Evolutionary conservation across 352 stramenopile species (phyloP).

Genomic region (Phytopythium sindhum): DNA sequence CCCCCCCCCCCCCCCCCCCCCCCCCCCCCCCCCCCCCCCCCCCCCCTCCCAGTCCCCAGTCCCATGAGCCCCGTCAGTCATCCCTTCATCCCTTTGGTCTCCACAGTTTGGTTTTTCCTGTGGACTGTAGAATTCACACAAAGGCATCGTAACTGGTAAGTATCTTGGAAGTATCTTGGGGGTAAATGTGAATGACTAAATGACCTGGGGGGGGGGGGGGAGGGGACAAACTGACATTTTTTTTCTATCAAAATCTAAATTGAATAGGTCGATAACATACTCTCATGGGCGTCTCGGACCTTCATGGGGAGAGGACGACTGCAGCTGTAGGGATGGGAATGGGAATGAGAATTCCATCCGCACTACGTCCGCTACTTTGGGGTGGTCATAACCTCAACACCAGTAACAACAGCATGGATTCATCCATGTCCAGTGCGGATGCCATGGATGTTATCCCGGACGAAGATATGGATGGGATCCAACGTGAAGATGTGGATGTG

Average conservation of each 20-base stretch:
- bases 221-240: too few relatives aligned
- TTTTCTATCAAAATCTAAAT: neutral
- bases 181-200: too few relatives aligned
- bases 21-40: neutral
- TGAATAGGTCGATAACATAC: neutral
- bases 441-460: neutral
- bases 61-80: too few relatives aligned
- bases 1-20: too few relatives aligned
- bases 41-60: neutral
- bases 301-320: neutral
- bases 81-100: too few relatives aligned
- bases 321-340: neutral
- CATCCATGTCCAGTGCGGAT: neutral
- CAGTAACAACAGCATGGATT: neutral
- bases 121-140: too few relatives aligned
- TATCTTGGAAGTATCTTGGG: too few relatives aligned
- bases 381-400: neutral
- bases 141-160: neutral
- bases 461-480: neutral
- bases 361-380: neutral
- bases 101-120: constrained; percentile 6
- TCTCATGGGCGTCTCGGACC: constrained; percentile 4
- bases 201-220: too few relatives aligned
- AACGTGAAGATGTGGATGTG: neutral
- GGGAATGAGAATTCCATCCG: too few relatives aligned